phyloP scores from a whole-genome alignment of 2,329 filamentous ascomycete species.

The Sphaerulina vaccinii region DNA sequence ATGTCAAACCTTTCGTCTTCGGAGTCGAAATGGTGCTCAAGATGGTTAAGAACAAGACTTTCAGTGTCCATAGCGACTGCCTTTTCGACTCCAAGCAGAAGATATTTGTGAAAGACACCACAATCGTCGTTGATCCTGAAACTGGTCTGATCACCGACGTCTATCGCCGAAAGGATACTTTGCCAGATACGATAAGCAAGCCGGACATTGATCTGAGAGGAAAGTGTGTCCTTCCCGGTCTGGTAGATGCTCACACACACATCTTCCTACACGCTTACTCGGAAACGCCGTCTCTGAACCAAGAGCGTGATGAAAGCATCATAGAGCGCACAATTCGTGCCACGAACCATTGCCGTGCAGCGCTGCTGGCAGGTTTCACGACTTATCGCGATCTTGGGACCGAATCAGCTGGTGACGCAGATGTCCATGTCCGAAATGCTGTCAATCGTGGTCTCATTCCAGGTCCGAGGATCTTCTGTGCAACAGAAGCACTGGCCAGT shows the following conservation, averaged over 20 bases:
- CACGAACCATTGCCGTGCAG: conserved; percentile 53
- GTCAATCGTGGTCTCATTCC: conserved; percentile 56
- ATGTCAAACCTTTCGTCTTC: conserved; percentile 5
- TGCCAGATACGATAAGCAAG: conserved; percentile 30
- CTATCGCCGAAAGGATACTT: conserved; percentile 23
- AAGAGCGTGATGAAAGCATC: conserved; percentile 60
- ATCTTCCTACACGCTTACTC: conserved; percentile 52
- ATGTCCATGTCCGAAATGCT: conserved; percentile 53
- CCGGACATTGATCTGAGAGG: conserved; percentile 56
- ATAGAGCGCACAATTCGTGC: conserved; percentile 57
- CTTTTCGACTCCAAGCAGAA: conserved; percentile 51
- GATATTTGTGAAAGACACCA: conserved; percentile 43
- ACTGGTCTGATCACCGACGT: conserved; percentile 46
- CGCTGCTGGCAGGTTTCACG: conserved; percentile 58
- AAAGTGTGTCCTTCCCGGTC: conserved; percentile 52
- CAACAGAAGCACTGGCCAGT: conserved; percentile 52
- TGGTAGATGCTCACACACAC: conserved; percentile 58
- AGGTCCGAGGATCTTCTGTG: conserved; percentile 57
- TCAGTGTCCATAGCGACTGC: conserved; percentile 46
- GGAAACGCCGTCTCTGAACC: conserved; percentile 45
- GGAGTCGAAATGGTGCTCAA: conserved; percentile 20
- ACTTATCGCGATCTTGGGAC: conserved; percentile 59
- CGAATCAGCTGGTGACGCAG: conserved; percentile 52
- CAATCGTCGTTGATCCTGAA: conserved; percentile 43
- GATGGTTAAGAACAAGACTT: conserved; percentile 15